Conservation (phyloP, 108 stramenopile species). For the Skeletonema tropicum region DNA sequence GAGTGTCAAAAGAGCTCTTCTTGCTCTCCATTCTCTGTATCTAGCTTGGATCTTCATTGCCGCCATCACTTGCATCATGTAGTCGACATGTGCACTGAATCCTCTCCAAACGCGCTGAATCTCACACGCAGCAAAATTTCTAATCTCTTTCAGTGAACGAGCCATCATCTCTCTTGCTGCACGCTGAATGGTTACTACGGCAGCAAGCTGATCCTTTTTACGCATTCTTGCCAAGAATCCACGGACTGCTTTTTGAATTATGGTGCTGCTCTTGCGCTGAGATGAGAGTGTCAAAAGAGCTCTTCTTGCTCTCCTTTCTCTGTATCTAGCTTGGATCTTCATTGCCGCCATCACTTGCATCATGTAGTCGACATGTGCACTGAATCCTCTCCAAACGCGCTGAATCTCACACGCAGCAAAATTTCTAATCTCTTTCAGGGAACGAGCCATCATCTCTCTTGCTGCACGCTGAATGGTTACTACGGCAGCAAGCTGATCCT, state of each 20-base stretch:
- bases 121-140: slow-evolving; percentile 26
- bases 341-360: slow-evolving; percentile 29
- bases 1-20: background rate
- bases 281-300: background rate
- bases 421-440: background rate
- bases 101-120: slow-evolving; percentile 49
- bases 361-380: slow-evolving; percentile 20
- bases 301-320: background rate
- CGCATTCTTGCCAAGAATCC: slow-evolving; percentile 34
- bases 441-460: slow-evolving; percentile 15
- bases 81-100: slow-evolving; percentile 22
- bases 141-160: slow-evolving; percentile 6
- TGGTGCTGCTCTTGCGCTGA: slow-evolving; percentile 7
- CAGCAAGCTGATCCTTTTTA: background rate
- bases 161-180: slow-evolving; percentile 10
- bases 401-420: slow-evolving; percentile 51
- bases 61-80: slow-evolving; percentile 21
- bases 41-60: slow-evolving; percentile 36
- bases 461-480: background rate
- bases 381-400: slow-evolving; percentile 32
- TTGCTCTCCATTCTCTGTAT: slow-evolving; percentile 1
- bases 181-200: background rate
- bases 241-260: slow-evolving; percentile 43
- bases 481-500: background rate
- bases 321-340: slow-evolving; percentile 24